Evolutionary conservation across 1,139 yeast genomes (phyloP), one percentile per base, ranked within the genome.

Genomic region (Wickerhamiella infanticola): DNA sequence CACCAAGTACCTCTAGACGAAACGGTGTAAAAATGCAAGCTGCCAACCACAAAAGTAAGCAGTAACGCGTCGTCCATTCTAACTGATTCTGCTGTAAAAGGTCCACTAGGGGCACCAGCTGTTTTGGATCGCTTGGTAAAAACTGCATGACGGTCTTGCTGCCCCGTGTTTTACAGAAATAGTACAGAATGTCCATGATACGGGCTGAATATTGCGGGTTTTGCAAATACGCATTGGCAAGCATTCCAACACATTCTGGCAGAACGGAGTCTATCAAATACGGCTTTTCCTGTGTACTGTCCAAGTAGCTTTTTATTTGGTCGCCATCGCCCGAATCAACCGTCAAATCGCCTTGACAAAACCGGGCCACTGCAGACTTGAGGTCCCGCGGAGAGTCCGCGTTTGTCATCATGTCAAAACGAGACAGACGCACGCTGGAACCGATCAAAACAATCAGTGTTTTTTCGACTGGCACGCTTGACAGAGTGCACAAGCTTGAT

Each of bases 1-100:
- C 51, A 11, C 64, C 65, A 40, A 80, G 63, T 0, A 64, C 57
- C 0, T 59, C 62, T 40, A 86, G 64, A 3, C 73, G 69, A 57
- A 86, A 86, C 0, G 97, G 96, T 0, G 79, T 77, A 35, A 82
- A 63, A 0, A 77, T 73, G 23, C 85, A 63, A 29, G 79, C 75
- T 0, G 81, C 72, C 13, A 84, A 65, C 95, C 95, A 86, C 5
- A 82, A 64, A n/a, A 85, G 62, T 40, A 78, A 59, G 3, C 79
- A 60, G 53, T 75, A 83, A 8, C 69, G 59, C 43, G 73, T 73
- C 51, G 75, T 66, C 93, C 95, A 72, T 8, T 45, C 43, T n/a
- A 43, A 31, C 13, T 43, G 40, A 6, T 35, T 24, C 37, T 26
- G 24, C 18, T 55, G 53, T 18, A 51, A 50, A 18, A 29, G 45